Base-by-base conservation (phyloP, 2,329 filamentous ascomycete genomes). In the Pestalotiopsis sp. region DNA sequence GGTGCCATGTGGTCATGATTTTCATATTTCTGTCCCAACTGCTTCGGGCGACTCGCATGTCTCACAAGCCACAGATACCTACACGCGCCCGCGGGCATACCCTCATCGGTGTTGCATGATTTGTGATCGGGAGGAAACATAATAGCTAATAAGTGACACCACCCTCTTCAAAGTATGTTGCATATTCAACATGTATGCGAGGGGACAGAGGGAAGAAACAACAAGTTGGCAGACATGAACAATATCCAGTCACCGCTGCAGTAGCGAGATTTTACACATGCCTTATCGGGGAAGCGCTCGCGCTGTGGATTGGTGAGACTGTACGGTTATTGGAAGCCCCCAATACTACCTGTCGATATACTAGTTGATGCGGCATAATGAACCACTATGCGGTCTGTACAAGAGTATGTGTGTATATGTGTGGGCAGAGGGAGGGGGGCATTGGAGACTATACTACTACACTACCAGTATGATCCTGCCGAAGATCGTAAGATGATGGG, bases 371-470 rank as follows among this genome's bases (percentile, higher is more conserved):
- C 45, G 63, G 63, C 49, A 66, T 66, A 58, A 45, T 36, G 13
- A n/a, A 36, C 13, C 31, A 52, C 38, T 20, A 38, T 39, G 39
- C n/a, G 27, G 23, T 52, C 41, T 25, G 20, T 74, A 76, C 74
- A 76, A 76, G 73, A 76, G 57, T 73, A 73, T 70, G 65, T 66
- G 64, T 36, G 58, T 62, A 23, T 45, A 9, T 49, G n/a, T 23
- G 4, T 14, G 61, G 41, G 36, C 12, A 52, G 45, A 52, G 45
- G 45, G 45, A 52, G 45, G 45, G 45, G 7, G 13, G 13, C 6
- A 52, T 52, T 52, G 45, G 45, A 52, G 45, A 52, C 17, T 52
- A 52, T 52, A 52, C 61, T 64, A 25, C 39, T 64, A n/a, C 23
- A 60, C 57, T 60, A 17, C n/a, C n/a, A 64, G 27, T 36, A 20